Evolutionary conservation across 2,329 filamentous ascomycete species (phyloP), one percentile per base, ranked within the genome.

Genomic region (Penicillium hordei): DNA sequence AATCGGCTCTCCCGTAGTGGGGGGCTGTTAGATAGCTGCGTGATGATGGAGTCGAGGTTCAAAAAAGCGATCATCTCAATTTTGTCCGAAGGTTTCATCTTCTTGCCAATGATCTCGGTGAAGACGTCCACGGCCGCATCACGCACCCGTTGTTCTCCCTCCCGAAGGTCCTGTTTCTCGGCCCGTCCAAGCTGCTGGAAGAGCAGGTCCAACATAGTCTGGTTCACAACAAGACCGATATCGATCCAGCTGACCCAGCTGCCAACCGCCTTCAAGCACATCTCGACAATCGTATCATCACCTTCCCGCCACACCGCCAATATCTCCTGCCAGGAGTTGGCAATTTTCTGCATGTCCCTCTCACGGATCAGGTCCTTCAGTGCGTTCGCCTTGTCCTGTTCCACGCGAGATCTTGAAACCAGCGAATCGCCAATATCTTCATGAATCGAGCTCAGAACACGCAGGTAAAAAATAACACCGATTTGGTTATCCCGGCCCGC

Each of bases 231-330:
- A 57, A 99, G 81, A 50, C 89, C 90, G 68, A 99, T 97, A 71
- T 97, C 94, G 70, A 95, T 96, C 94, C 94, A 99, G 82, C 92
- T 95, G 60, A 96, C 92, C 93, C 94, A 99, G 74, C 93, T 94
- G 38, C 91, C 92, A 64, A 99, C 86, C n/a, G 92, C 89, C 76
- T 89, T 91, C 52, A 99, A 82, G 67, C 90, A 93, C 82, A 95
- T 87, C 74, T 97, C 92, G 43, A 96, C 83, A 57, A 97, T 83
- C 42, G 78, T 74, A 69, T 92, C 87, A 65, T 89, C 85, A 57
- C 86, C 83, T 55, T 85, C 84, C 64, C 83, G 81, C 83, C 93
- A 97, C 68, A 88, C 86, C 12, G 86, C 82, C 55, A 99, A 82
- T 44, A 99, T 89, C 70, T 96, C 90, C 74, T 94, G 90, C 94